Base-by-base conservation (phyloP, 345 rosid species). In the Populus nigra region DNA sequence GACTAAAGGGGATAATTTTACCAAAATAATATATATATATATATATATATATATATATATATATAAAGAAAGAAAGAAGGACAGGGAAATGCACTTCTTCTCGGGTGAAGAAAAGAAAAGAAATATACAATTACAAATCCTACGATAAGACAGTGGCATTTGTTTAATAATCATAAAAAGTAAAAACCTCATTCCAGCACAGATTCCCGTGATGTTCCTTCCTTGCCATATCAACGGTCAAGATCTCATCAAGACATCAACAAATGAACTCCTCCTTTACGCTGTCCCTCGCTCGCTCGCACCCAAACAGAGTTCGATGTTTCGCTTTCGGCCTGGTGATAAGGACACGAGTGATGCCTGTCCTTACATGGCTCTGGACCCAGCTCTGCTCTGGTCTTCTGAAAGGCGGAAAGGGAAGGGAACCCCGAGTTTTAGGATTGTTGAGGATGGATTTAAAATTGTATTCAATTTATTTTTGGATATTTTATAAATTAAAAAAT, bases 251-350 rank as follows among this genome's bases (percentile, higher is more conserved):
- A 53, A 9, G 16, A 36, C 45, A 47, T 59, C 61, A 53, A 9
- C n/a, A 36, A 15, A 0, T 5, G 2, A 47, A 55, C 29, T 73
- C 49, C 23, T 18, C 47, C 71, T 68, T 4, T 18, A 23, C 65
- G 65, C 7, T 36, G 35, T 68, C 0, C 13, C 23, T 67, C 12
- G 7, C 27, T 68, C 71, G 5, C 43, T 9, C 15, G 12, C 29
- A 0, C 29, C 12, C 65, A 59, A n/a, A 29, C 81, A 73, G 13
- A 57, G 78, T 69, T 69, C 71, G 71, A 49, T 69, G 75, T 47
- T 23, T 74, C 75, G 41, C 78, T 74, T 74, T 69, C 71, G 82
- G 77, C 22, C 73, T 79, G 69, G 77, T 39, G 74, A 79, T 17
- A 45, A 69, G 36, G 65, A 78, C 76, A 77, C 31, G 18, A 59